These are phyloP conservation scores for Tubosaeta sp. DNA, from an alignment of 768 basidiomycete species.

Conservation along the genomic window DNA sequence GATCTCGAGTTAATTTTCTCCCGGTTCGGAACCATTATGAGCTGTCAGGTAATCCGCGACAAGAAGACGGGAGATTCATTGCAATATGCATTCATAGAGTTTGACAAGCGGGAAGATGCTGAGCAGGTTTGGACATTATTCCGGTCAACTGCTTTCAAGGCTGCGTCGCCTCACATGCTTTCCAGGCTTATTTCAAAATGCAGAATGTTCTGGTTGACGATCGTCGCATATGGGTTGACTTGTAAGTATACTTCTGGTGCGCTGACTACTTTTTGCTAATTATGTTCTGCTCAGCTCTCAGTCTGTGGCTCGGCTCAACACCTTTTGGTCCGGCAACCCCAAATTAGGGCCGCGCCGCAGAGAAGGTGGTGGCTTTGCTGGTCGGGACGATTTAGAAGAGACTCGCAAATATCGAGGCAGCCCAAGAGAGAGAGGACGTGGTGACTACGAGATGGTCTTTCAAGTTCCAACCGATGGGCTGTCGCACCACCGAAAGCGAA, in stretches of 20 bases:
- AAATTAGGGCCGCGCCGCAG: constrained; percentile 42
- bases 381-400: constrained; percentile 69
- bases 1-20: constrained; percentile 98
- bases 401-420: constrained; percentile 60
- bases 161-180: constrained; percentile 5
- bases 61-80: constrained; percentile 94
- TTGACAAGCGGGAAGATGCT: constrained; percentile 88
- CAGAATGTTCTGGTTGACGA: constrained; percentile 98
- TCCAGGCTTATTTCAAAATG: constrained; percentile 98
- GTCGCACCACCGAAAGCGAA: constrained; percentile 40
- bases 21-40: constrained; percentile 92
- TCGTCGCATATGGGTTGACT: constrained; percentile 98
- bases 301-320: constrained; percentile 88
- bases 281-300: constrained; percentile 58
- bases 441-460: constrained; percentile 76
- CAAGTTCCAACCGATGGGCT: constrained; percentile 51
- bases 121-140: constrained; percentile 64
- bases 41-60: constrained; percentile 96
- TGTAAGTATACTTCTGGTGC: constrained; percentile 52
- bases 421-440: constrained; percentile 28
- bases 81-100: constrained; percentile 99
- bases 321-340: constrained; percentile 75
- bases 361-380: constrained; percentile 52
- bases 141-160: neutral
- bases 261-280: constrained; percentile 15